Percentiles rank a stretch among this genome's conserved stretches.
Conservation (phyloP, 148 eudicot species). For the Bassia scoparia region DNA sequence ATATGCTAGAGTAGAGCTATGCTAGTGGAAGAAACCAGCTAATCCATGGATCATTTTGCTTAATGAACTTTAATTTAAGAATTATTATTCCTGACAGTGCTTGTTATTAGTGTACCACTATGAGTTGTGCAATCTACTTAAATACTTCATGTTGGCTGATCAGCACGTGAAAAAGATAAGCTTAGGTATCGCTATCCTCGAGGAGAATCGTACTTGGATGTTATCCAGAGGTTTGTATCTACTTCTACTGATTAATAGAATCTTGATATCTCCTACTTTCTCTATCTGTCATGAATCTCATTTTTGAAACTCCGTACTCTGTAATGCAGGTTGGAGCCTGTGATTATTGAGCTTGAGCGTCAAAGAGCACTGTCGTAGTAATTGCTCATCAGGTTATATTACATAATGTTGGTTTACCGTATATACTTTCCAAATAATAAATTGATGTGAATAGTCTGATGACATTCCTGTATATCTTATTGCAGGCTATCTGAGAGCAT, state of each 20-base stretch:
- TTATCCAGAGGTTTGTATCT: constrained; percentile 79
- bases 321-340: constrained; percentile 84
- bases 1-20: background rate
- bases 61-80: background rate
- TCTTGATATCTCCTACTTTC: background rate
- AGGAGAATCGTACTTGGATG: constrained; percentile 98
- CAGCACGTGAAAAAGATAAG: constrained; percentile 95
- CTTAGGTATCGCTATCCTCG: constrained; percentile 96
- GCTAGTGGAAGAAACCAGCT: background rate
- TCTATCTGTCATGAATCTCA: constrained; percentile 4
- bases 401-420: background rate
- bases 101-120: too few relatives aligned
- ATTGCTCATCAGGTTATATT: constrained; percentile 81
- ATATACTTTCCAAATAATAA: background rate
- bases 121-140: background rate
- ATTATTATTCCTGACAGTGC: too few relatives aligned
- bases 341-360: constrained; percentile 94
- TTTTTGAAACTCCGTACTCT: constrained; percentile 1
- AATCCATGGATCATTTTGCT: background rate
- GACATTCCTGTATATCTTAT: constrained; percentile 5
- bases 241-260: background rate
- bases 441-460: background rate
- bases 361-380: constrained; percentile 97
- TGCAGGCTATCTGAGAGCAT: constrained; percentile 81
- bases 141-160: too few relatives aligned